phyloP scores from a whole-genome alignment of 345 rosid genomes.

The Syzygium oleosum region DNA sequence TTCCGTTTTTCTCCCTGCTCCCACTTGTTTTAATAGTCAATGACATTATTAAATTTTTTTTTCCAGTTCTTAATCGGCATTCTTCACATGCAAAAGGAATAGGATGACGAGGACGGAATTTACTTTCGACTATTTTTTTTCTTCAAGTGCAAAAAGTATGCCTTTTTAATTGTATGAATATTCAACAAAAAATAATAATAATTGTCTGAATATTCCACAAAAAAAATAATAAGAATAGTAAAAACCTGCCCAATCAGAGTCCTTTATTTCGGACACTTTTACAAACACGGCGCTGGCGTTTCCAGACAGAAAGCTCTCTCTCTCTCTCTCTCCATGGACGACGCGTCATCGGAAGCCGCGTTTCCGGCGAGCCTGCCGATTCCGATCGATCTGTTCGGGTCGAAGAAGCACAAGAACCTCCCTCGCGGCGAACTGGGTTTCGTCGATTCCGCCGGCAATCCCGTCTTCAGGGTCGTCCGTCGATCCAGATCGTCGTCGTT shows the following conservation, averaged over 20 bases:
- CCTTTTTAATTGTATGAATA: not conserved
- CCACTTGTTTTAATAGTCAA: too few species aligned
- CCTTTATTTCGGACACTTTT: not conserved
- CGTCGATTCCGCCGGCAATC: conserved; percentile 53
- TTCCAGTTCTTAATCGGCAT: too few species aligned
- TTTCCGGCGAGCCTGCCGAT: conserved; percentile 14
- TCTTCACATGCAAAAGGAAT: too few species aligned
- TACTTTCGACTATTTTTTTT: too few species aligned
- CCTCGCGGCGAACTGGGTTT: conserved; percentile 53
- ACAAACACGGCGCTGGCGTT: not conserved
- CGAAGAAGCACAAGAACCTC: conserved; percentile 58
- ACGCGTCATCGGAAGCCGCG: not conserved
- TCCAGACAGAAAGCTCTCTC: not conserved
- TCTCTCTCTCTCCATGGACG: not conserved
- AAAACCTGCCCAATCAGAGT: not conserved
- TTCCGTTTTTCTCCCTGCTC: too few species aligned
- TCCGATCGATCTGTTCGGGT: conserved; percentile 66
- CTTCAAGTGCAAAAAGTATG: not conserved
- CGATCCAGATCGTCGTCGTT: conserved; percentile 3
- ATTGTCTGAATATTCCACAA: not conserved
- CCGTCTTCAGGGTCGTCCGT: conserved; percentile 31
- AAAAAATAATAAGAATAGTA: not conserved
- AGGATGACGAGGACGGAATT: too few species aligned
- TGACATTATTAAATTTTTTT: too few species aligned
- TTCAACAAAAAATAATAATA: too few species aligned